These are phyloP conservation scores for Didymella pomorum DNA, from an alignment of 2,329 filamentous ascomycete species.

Conservation along the genomic window DNA sequence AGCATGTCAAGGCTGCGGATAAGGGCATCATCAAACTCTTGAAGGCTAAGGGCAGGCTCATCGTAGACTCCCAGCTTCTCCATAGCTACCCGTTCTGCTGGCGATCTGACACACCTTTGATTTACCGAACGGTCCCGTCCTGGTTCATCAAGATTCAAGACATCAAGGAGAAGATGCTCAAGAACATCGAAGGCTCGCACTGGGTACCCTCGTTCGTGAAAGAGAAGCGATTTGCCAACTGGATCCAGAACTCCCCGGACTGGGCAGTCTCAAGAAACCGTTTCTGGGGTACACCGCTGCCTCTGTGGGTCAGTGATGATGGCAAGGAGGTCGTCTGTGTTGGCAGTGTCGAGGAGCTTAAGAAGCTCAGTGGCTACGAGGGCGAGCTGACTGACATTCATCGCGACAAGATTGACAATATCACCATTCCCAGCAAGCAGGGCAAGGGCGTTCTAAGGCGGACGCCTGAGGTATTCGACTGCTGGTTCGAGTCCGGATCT, in stretches of 20 bases:
- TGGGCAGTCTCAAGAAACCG: conserved; percentile 96
- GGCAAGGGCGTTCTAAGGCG: conserved; percentile 84
- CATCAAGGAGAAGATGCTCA: conserved; percentile 86
- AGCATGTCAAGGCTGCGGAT: conserved; percentile 91
- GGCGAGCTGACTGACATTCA: conserved; percentile 87
- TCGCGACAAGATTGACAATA: conserved; percentile 89
- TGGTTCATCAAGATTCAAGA: conserved; percentile 93
- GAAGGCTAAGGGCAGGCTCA: conserved; percentile 76
- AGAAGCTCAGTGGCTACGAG: conserved; percentile 82
- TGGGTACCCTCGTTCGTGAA: conserved; percentile 94
- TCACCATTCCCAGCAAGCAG: conserved; percentile 89
- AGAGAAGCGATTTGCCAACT: conserved; percentile 87
- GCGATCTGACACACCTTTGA: conserved; percentile 92
- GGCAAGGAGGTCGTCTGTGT: conserved; percentile 85
- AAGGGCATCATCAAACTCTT: conserved; percentile 92
- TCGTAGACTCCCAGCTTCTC: conserved; percentile 85
- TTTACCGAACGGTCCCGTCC: conserved; percentile 88
- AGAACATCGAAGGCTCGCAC: conserved; percentile 86
- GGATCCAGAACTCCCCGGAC: conserved; percentile 89
- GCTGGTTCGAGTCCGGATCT: conserved; percentile 95
- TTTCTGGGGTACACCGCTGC: conserved; percentile 95
- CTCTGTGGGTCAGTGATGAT: conserved; percentile 91
- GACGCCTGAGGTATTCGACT: conserved; percentile 91
- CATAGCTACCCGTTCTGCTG: conserved; percentile 96
- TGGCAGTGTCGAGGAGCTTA: conserved; percentile 84